Conservation (phyloP, 371 early-diverging fungal species). For the Rhizopus delemar region DNA sequence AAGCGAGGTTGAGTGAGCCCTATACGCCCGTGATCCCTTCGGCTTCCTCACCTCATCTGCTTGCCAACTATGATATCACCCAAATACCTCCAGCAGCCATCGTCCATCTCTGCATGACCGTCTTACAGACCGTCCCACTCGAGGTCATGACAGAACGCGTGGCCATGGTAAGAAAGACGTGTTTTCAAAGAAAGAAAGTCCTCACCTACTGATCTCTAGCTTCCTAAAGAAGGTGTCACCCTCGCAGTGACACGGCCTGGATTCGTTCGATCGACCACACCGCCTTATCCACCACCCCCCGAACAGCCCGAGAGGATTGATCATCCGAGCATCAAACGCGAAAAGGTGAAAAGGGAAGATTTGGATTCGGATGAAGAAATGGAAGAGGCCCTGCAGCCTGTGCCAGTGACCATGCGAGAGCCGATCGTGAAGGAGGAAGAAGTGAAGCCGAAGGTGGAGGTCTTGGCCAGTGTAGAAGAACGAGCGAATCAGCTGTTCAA, state of each 20-base stretch:
- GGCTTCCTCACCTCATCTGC: constrained; percentile 14
- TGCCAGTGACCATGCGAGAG: constrained; percentile 8
- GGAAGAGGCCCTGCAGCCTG: constrained; percentile 3
- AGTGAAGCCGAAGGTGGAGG: constrained; percentile 18
- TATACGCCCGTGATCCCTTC: constrained; percentile 18
- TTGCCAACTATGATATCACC: constrained; percentile 42
- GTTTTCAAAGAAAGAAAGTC: neutral
- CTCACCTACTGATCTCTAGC: neutral
- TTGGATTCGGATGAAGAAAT: constrained; percentile 22
- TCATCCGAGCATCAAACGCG: constrained; percentile 11
- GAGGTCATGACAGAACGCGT: constrained; percentile 35
- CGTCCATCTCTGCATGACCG: constrained; percentile 42
- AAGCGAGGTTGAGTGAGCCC: constrained; percentile 10
- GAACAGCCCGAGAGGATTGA: constrained; percentile 23
- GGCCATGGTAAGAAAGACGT: constrained; percentile 6
- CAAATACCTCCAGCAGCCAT: constrained; percentile 38
- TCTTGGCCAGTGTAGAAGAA: constrained; percentile 46
- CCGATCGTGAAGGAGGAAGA: constrained; percentile 2
- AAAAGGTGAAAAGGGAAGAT: constrained; percentile 4
- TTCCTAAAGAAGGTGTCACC: constrained; percentile 25
- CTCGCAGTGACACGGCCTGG: constrained; percentile 21
- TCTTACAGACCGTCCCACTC: constrained; percentile 37
- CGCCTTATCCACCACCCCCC: constrained; percentile 27
- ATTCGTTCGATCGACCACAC: constrained; percentile 24
- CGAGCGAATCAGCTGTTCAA: constrained; percentile 45